Evolutionary conservation across 805 yeast genomes (phyloP).

Genomic region (Ogataea corticis): DNA sequence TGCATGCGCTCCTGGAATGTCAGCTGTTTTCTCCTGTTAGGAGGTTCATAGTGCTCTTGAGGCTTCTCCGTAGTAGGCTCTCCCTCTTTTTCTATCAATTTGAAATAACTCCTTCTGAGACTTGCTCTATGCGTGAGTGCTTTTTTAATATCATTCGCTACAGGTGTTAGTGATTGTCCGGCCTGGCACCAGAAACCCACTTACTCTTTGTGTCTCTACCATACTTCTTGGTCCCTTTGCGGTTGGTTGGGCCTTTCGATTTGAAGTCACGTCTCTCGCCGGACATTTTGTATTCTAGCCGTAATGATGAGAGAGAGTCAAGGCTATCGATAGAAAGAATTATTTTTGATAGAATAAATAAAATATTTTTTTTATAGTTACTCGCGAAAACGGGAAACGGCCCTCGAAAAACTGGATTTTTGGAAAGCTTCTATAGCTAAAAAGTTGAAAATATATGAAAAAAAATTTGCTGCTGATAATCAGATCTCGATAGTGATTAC

Average conservation of each 20-base stretch:
- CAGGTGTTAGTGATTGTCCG: background rate
- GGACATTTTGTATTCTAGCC: conserved; percentile 1
- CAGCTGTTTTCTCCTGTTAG: conserved; percentile 34
- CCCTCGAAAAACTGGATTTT: no score
- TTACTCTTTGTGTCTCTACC: conserved; percentile 33
- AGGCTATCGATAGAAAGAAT: no score
- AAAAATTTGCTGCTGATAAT: conserved; percentile 1
- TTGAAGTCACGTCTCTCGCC: background rate
- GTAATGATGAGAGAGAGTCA: no score
- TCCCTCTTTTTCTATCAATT: conserved; percentile 74
- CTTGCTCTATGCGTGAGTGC: conserved; percentile 80
- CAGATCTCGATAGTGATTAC: background rate
- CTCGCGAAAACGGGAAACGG: background rate
- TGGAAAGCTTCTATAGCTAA: no score
- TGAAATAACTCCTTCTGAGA: conserved; percentile 77
- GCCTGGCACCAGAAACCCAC: conserved; percentile 7
- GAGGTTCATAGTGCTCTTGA: conserved; percentile 16
- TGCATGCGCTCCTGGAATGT: conserved; percentile 47
- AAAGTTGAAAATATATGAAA: background rate
- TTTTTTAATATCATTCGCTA: conserved; percentile 65
- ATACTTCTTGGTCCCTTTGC: conserved; percentile 10
- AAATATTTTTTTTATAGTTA: background rate
- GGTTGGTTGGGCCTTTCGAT: background rate
- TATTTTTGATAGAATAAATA: no score
- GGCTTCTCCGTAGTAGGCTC: conserved; percentile 33